These are phyloP conservation scores for Nyctanthes arbortristis DNA, from an alignment of 257 asterid genomes.

Conservation along the genomic window DNA sequence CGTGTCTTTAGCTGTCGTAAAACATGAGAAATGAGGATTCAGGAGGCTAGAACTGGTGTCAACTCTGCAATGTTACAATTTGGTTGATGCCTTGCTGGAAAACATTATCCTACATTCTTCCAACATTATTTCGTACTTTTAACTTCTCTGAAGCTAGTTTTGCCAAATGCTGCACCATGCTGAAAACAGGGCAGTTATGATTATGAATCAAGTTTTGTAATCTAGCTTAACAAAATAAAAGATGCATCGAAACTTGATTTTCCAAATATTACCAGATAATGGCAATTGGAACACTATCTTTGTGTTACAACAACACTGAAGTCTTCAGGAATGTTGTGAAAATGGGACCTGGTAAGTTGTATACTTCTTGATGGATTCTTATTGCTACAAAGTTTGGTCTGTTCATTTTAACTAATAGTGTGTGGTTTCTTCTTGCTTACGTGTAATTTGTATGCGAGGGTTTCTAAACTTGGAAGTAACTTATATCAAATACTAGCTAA, in stretches of 20 bases:
- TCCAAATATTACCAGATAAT: slow-evolving; percentile 58
- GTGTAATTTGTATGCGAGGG: not conserved
- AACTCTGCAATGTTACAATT: not conserved
- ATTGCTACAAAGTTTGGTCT: slow-evolving; percentile 8
- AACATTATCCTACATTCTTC: not conserved
- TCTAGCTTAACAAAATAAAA: slow-evolving; percentile 3
- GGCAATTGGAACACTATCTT: slow-evolving; percentile 95
- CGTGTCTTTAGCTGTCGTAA: not conserved
- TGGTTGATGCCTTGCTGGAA: not conserved
- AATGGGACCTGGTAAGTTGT: slow-evolving; percentile 92
- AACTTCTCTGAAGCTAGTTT: slow-evolving; percentile 3
- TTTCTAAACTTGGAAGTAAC: not conserved
- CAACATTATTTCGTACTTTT: not conserved
- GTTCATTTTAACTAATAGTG: slow-evolving; percentile 5
- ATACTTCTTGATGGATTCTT: slow-evolving; percentile 17
- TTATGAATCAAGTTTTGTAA: not conserved
- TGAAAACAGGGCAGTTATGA: slow-evolving; percentile 5
- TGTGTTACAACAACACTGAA: slow-evolving; percentile 90
- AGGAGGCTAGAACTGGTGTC: not conserved
- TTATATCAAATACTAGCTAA: not conserved
- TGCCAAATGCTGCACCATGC: not conserved
- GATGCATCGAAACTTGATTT: slow-evolving; percentile 25
- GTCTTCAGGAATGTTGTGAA: slow-evolving; percentile 94
- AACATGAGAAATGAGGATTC: not conserved
- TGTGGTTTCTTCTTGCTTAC: slow-evolving; percentile 11